Evolutionary conservation across 2,329 filamentous ascomycete species (phyloP).

Genomic region (Trichoderma guizhouense): DNA sequence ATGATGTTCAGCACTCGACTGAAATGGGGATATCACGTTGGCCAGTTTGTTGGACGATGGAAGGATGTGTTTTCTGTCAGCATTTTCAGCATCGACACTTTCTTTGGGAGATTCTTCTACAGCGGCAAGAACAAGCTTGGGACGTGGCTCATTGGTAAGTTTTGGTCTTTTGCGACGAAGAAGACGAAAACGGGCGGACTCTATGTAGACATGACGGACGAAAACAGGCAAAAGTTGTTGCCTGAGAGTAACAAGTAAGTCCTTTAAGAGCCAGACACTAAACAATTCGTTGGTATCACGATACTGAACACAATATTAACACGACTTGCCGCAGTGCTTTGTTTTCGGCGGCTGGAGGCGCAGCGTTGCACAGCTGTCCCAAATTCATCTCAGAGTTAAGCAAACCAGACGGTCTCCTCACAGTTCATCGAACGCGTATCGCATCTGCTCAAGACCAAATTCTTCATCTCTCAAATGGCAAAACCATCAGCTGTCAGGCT

Average conservation of each 20-base stretch:
- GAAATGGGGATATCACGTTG: not conserved
- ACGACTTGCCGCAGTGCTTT: not conserved
- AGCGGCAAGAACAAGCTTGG: not conserved
- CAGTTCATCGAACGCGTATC: not conserved
- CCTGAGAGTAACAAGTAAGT: not conserved
- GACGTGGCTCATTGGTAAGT: conserved; percentile 3
- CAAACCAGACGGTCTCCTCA: not conserved
- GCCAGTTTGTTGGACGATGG: conserved; percentile 1
- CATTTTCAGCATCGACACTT: not conserved
- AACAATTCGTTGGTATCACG: not conserved
- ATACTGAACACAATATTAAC: not conserved
- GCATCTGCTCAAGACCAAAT: not conserved
- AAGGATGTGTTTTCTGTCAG: conserved; percentile 1
- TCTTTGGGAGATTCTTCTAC: not conserved
- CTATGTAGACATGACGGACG: not conserved
- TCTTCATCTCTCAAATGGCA: not conserved
- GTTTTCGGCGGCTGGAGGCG: not conserved
- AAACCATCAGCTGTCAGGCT: not conserved
- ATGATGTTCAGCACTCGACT: not conserved
- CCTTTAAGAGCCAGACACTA: not conserved
- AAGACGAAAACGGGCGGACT: not conserved
- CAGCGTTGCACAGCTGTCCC: conserved; percentile 1
- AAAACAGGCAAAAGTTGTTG: not conserved
- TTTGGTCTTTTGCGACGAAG: not conserved
- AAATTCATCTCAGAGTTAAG: not conserved